Base-by-base conservation (phyloP, 2,329 filamentous ascomycete genomes). In the Pyrenochaeta sp. region DNA sequence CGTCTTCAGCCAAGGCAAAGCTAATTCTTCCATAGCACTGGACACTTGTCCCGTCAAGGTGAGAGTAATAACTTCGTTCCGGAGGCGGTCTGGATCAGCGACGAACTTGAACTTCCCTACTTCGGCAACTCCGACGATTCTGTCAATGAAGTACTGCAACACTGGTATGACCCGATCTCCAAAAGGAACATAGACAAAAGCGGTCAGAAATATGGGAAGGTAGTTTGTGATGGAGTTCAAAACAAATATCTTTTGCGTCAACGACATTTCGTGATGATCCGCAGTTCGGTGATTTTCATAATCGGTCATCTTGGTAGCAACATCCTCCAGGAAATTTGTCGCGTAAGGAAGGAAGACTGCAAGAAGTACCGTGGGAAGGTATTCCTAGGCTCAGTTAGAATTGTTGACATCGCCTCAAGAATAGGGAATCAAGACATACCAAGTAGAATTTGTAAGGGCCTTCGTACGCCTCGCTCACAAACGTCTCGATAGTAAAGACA, bases 171-270 rank as follows among this genome's bases (percentile, higher is more conserved):
- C 45, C 1, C 35, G 41, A 26, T 56, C 44, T 6, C 61, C 61
- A 23, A 65, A 67, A 1, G 65, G 64, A 9, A 68, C 62, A 36
- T 68, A 68, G 9, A 67, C 43, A 19, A 67, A 68, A 2, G 63
- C 64, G 1, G 61, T 65, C 7, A 68, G 57, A n/a, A 67, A 59
- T n/a, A 67, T 68, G 1, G 66, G 66, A 4, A 68, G 48, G 29
- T 68, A 69, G 18, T 66, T 66, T 3, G 66, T 66, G n/a, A 69
- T 61, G 4, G 62, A 68, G 48, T 67, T 67, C 6, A 69, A 48
- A 6, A 69, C 60, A 21, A 69, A 69, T 3, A 65, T 55, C 44
- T 69, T 69, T 21, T 66, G 65, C 5, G 64, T 69, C 6, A 67
- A 45, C 4, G 65, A 65, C 60, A 67, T 67, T 27, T 68, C 65